Evolutionary conservation across 116 monocot genomes (phyloP).

Genomic region (Trichopus zeylanicus): DNA sequence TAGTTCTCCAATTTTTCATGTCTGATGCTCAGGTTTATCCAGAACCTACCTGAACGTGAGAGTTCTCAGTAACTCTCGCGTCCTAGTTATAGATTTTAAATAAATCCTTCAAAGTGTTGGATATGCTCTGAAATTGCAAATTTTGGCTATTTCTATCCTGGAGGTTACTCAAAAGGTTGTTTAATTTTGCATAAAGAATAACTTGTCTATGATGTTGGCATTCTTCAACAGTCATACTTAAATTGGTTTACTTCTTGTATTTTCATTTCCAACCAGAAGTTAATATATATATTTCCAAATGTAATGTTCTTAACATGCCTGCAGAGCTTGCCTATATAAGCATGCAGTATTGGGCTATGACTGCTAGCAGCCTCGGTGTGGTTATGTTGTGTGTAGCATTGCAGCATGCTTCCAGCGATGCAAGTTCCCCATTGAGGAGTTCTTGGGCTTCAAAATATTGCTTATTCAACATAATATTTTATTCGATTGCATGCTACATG

Average conservation of each 20-base stretch:
- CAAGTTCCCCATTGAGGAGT: constrained; percentile 10
- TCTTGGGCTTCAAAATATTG: constrained; percentile 22
- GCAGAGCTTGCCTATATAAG: constrained; percentile 32
- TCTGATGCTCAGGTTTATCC: neutral
- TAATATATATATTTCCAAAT: neutral
- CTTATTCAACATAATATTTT: constrained; percentile 26
- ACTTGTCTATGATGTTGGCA: no score
- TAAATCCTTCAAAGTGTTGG: neutral
- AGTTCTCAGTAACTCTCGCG: no score
- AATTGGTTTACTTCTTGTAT: neutral
- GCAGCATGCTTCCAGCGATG: constrained; percentile 17
- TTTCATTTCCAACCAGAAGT: neutral
- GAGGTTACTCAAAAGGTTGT: neutral
- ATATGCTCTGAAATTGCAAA: no score
- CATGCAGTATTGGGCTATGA: constrained; percentile 63
- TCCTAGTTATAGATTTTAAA: neutral
- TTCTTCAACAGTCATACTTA: no score
- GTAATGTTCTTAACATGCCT: neutral
- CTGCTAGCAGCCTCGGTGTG: constrained; percentile 55
- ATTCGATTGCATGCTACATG: constrained; percentile 29
- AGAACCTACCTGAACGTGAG: neutral
- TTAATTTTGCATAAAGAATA: neutral
- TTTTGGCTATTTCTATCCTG: no score
- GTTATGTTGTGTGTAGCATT: constrained; percentile 36
- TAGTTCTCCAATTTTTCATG: neutral